Base-by-base conservation (phyloP, 1,284 basidiomycete species). In the Volvariella surrecta region DNA sequence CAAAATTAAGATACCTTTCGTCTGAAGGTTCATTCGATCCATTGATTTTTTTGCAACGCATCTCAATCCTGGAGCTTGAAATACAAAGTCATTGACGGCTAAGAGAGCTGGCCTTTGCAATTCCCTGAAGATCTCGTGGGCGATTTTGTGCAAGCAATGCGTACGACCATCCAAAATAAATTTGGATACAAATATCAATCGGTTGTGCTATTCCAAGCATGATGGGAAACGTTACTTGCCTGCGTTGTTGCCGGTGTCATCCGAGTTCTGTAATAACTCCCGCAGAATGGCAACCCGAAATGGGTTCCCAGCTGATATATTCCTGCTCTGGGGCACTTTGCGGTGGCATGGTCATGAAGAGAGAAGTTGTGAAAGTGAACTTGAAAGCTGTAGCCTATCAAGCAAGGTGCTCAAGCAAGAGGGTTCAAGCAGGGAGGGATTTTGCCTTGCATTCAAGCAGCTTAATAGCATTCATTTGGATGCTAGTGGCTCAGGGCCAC, bases 201-300 rank as follows among this genome's bases (percentile, higher is more conserved):
- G 11, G 6, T 28, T 28, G 6, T 28, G 11, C 24, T 6, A 11
- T 6, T 11, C 11, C 24, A 28, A 11, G 11, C 11, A 28, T 6
- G 24, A 6, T 28, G 11, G 24, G 6, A 6, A 28, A 28, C 24
- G 11, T n/a, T n/a, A 48, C 54, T 2, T 4, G 68, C 63, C 58
- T 68, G 66, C 20, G 57, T 55, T 1, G 50, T 51, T 1, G 67
- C 68, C 3, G 0, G 69, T 68, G 49, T 74, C 72, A 38, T 74
- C 71, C 0, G 71, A 67, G 42, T 75, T 74, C 50, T 73, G 70
- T 2, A 72, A 21, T 0, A 73, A 45, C 45, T 75, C 73, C 10
- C 69, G 53, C 13, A 73, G 53, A 1, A 73, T 47, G 0, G 66
- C 67, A n/a, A 63, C 55, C 6, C 67, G 65, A 43, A 62, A 67